Conservation (phyloP, 805 yeast species). For the Starmera quercuum region DNA sequence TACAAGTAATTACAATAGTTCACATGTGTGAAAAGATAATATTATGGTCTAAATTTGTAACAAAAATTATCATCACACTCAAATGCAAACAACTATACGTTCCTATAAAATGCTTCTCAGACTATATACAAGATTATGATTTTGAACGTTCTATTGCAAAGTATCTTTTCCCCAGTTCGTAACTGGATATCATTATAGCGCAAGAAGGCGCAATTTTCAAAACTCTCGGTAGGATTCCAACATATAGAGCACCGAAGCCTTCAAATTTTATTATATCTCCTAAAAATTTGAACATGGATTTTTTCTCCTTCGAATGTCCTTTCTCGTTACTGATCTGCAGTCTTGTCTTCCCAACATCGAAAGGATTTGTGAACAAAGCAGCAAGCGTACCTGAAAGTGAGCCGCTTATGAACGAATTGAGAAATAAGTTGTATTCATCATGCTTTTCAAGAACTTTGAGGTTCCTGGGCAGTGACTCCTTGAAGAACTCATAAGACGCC, state of each 20-base stretch:
- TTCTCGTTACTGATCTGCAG: conserved; percentile 50
- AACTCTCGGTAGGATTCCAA: conserved; percentile 80
- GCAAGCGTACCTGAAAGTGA: conserved; percentile 79
- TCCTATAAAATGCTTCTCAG: too few relatives aligned
- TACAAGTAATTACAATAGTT: too few relatives aligned
- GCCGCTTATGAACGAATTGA: conserved; percentile 71
- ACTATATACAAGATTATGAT: too few relatives aligned
- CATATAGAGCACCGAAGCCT: conserved; percentile 78
- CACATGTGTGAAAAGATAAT: too few relatives aligned
- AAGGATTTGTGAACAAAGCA: conserved; percentile 85
- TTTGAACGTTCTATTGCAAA: conserved; percentile 19
- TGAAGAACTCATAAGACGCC: conserved; percentile 68
- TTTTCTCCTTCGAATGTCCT: conserved; percentile 18
- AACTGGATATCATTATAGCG: conserved; percentile 96
- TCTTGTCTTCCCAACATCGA: conserved; percentile 95
- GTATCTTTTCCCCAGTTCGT: conserved; percentile 76
- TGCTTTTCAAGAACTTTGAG: background rate
- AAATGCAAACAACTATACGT: too few relatives aligned
- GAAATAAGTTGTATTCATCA: conserved; percentile 35
- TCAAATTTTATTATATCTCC: conserved; percentile 56
- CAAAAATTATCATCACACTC: too few relatives aligned
- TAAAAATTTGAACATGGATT: conserved; percentile 65
- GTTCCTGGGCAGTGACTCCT: conserved; percentile 8
- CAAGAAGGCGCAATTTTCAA: conserved; percentile 94
- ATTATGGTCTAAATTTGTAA: too few relatives aligned